Conservation (phyloP, 768 basidiomycete species). For the Leccinum pellstonianum region DNA sequence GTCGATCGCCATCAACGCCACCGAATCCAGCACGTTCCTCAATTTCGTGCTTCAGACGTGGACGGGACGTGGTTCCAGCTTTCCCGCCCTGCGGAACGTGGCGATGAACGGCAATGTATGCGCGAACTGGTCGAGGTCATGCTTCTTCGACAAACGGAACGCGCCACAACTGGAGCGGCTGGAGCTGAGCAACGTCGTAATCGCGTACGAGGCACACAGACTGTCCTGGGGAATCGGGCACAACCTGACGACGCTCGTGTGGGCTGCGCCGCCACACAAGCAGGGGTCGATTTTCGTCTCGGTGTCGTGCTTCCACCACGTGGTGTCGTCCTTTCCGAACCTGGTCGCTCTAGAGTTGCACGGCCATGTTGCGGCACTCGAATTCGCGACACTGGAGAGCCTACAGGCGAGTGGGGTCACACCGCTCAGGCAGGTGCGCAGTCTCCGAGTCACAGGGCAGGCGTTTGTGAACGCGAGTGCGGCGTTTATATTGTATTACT, state of each 20-base stretch:
- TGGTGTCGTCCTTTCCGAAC: slow-evolving; percentile 23
- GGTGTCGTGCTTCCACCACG: slow-evolving; percentile 15
- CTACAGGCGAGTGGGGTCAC: slow-evolving; percentile 4
- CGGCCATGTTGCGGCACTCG: slow-evolving; percentile 13
- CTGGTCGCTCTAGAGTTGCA: slow-evolving; percentile 20
- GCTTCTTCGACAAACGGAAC: slow-evolving; percentile 21
- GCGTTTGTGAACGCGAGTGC: slow-evolving; percentile 12
- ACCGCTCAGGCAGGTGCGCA: slow-evolving; percentile 12
- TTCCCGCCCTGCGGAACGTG: slow-evolving; percentile 12
- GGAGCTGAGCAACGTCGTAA: slow-evolving; percentile 19
- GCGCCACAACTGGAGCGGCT: slow-evolving; percentile 15
- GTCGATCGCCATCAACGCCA: slow-evolving; percentile 18
- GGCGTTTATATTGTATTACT: slow-evolving; percentile 16
- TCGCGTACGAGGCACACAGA: slow-evolving; percentile 7
- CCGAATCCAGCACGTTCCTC: slow-evolving; percentile 14
- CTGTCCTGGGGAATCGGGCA: slow-evolving; percentile 13
- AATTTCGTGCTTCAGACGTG: slow-evolving; percentile 22
- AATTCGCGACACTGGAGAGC: slow-evolving; percentile 2
- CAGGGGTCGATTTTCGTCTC: slow-evolving; percentile 16
- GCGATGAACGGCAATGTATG: slow-evolving; percentile 12
- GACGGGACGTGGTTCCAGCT: slow-evolving; percentile 14
- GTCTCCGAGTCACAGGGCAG: slow-evolving; percentile 12
- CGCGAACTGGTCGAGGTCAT: slow-evolving; percentile 20
- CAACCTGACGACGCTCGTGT: slow-evolving; percentile 25
- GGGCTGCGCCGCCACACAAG: slow-evolving; percentile 12